Evolutionary conservation across 1,284 basidiomycete genomes (phyloP).

Genomic region (Gomphus sp.): DNA sequence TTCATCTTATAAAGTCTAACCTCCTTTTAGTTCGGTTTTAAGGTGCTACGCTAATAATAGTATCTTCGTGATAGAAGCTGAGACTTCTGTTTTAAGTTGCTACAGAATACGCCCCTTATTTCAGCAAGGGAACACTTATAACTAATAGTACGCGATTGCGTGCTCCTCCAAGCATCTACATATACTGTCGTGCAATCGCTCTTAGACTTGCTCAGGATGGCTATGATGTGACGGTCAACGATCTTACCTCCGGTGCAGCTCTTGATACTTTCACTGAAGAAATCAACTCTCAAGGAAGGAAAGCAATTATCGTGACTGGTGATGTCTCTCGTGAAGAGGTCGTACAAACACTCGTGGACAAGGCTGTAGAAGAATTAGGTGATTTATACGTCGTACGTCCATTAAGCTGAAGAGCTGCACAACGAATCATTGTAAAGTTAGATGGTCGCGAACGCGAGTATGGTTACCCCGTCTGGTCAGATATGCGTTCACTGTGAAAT

Average conservation of each 20-base stretch:
- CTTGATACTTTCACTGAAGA: slow-evolving; percentile 24
- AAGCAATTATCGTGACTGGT: slow-evolving; percentile 22
- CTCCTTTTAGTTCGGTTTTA: no score
- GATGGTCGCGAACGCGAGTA: slow-evolving; percentile 32
- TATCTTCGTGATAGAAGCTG: no score
- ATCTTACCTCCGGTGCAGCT: slow-evolving; percentile 22
- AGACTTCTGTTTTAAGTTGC: no score
- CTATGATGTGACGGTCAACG: slow-evolving; percentile 29
- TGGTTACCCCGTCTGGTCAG: slow-evolving; percentile 24
- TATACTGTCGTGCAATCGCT: no score
- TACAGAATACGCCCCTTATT: no score
- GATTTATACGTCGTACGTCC: slow-evolving; percentile 22
- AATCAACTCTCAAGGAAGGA: slow-evolving; percentile 24
- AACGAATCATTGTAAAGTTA: not conserved
- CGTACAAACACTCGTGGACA: slow-evolving; percentile 16
- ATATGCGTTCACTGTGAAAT: slow-evolving; percentile 12
- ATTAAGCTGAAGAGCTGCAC: not conserved
- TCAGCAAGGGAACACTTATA: no score
- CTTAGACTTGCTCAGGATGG: slow-evolving; percentile 32
- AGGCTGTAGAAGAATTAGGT: slow-evolving; percentile 24
- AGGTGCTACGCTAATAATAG: no score
- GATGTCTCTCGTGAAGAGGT: slow-evolving; percentile 17
- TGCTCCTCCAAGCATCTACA: no score
- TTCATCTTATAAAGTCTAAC: no score
- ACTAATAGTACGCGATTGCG: no score